Base-by-base conservation (phyloP, 768 basidiomycete species). In the Boletus rubescentipes region DNA sequence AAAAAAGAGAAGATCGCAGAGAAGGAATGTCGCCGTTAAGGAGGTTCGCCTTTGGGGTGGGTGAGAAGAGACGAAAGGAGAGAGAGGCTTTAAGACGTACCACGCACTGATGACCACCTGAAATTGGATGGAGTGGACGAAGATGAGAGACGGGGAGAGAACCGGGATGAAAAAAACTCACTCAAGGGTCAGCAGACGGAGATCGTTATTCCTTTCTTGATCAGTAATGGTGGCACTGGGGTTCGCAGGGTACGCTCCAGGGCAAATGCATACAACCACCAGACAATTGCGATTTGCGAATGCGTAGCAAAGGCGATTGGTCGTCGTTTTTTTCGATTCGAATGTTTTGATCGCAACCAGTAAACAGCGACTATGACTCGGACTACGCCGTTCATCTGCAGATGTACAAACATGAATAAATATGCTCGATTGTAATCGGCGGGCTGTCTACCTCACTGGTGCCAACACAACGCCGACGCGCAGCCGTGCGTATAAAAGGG, bases 21-120 rank as follows among this genome's bases (percentile, higher is more conserved):
- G 47, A 42, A 26, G 42, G 49, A 52, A 39, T 18, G 46, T 31
- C 15, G 68, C 63, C 82, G 81, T 86, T 77, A 89, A 75, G 89
- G 87, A 74, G 89, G 89, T 84, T 90, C 86, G 67, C 88, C 88
- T 91, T 59, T 51, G 65, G 43, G 61, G 46, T 31, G 61, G 47
- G 55, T 62, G 57, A 72, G 59, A 36, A 38, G 59, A 56, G 44
- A 32, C 36, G 11, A 20, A n/a, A 14, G 29, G 38, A 49, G 46
- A 45, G 53, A 43, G 49, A 48, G 50, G 53, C 39, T 54, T 55
- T 56, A 60, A 50, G 50, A 73, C 81, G 51, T 49, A 87, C 89
- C 88, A 80, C 87, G 77, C 67, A 90, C 81, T 56, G 84, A 85
- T 70, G 84, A 83, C 87, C 86, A 88, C 87, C 89, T 90, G 51